Evolutionary conservation across 2,329 filamentous ascomycete species (phyloP).

Genomic region (Acrocalymma vagum): DNA sequence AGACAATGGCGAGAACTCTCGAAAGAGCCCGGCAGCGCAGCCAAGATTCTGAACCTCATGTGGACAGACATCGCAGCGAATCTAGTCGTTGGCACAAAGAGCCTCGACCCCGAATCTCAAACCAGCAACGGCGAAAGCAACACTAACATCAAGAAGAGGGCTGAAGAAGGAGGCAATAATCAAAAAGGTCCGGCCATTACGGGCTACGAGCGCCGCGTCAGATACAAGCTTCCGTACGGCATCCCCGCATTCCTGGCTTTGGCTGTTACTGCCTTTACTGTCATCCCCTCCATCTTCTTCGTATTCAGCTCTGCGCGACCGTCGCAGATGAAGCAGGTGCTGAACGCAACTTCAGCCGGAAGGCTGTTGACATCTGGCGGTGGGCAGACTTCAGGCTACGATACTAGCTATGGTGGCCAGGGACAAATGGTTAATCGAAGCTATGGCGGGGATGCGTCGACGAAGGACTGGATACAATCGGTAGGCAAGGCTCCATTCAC

Average conservation of each 20-base stretch:
- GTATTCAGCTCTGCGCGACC: slow-evolving; percentile 6
- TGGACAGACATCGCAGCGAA: slow-evolving; percentile 57
- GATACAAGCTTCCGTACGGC: slow-evolving; percentile 43
- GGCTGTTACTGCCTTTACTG: slow-evolving; percentile 5
- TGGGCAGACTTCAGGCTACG: neutral
- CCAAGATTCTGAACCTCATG: slow-evolving; percentile 53
- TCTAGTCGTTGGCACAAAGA: slow-evolving; percentile 52
- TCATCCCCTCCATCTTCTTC: neutral
- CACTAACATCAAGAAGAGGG: neutral
- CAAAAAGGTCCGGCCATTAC: slow-evolving; percentile 32
- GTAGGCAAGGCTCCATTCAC: slow-evolving; percentile 5
- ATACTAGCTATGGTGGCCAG: neutral
- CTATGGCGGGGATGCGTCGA: slow-evolving; percentile 1
- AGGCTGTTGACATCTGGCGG: slow-evolving; percentile 7
- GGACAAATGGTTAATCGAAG: neutral
- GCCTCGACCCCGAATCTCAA: slow-evolving; percentile 5
- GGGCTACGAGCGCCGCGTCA: slow-evolving; percentile 33
- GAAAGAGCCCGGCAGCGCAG: slow-evolving; percentile 26
- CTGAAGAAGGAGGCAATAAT: slow-evolving; percentile 6
- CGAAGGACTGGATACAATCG: slow-evolving; percentile 3
- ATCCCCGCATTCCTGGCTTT: slow-evolving; percentile 40
- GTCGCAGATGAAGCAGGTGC: slow-evolving; percentile 12
- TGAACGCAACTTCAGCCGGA: slow-evolving; percentile 18
- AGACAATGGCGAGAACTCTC: slow-evolving; percentile 51
- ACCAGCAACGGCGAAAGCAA: slow-evolving; percentile 5